Conservation (phyloP, 2,329 filamentous ascomycete species). For the Trichoderma gracile region DNA sequence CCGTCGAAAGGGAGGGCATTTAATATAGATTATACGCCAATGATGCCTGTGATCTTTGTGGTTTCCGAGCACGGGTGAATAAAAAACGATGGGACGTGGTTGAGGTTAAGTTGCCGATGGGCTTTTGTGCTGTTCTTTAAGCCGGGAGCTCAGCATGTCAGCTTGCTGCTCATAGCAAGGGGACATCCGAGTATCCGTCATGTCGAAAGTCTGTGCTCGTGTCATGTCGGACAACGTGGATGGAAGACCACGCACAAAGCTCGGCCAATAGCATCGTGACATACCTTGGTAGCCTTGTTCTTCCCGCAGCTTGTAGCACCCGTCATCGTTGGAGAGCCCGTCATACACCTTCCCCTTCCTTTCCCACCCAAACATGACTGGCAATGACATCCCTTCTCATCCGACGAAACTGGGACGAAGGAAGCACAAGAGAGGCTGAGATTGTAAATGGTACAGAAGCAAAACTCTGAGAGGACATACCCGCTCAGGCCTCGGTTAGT, state of each 20-base stretch:
- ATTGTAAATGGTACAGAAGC: neutral
- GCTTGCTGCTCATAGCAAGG: no score
- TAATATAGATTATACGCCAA: neutral
- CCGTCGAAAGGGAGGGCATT: neutral
- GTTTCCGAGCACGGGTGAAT: no score
- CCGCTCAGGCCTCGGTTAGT: no score
- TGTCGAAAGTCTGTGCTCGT: neutral
- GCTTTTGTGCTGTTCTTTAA: no score
- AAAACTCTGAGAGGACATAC: neutral
- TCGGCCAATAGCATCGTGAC: neutral
- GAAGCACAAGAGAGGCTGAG: neutral
- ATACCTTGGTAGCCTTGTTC: no score
- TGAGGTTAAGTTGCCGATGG: no score
- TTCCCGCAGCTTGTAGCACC: neutral
- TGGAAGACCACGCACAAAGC: neutral
- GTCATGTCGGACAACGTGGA: neutral
- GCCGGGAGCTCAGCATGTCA: no score
- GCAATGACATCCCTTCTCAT: neutral
- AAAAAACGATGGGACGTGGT: no score
- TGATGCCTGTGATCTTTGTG: no score
- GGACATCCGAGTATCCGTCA: no score
- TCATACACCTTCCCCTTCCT: neutral
- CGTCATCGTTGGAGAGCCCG: neutral
- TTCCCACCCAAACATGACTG: neutral
- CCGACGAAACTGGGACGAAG: neutral